Base-by-base conservation (phyloP, 352 stramenopile species). In the Globisporangium polare region DNA sequence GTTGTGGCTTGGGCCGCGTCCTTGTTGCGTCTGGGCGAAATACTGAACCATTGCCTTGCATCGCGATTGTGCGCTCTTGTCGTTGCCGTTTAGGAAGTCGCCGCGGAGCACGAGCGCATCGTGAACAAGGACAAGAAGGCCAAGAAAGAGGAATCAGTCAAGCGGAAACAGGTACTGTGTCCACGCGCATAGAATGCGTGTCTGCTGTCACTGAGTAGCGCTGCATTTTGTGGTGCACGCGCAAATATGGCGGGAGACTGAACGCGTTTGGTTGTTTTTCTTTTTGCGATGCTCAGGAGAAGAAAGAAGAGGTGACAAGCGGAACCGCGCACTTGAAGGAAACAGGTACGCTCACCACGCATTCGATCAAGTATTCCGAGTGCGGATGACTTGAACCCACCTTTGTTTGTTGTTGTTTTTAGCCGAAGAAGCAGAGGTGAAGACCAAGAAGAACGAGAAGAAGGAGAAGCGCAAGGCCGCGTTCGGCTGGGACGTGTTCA, bases 401-500 rank as follows among this genome's bases (percentile, higher is more conserved):
- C 3, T 24, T 61, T 8, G 24, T 60, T 24, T 22, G 18, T 43
- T 58, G 22, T 57, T 3, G n/a, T 7, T 35, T 50, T 37, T 31
- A 89, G 82, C 82, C 20, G 74, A 86, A 33, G 69, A 79, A 9
- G 82, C 80, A 8, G 69, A 76, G 18, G 42, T 63, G 9, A 91
- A 90, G 43, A 59, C 72, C 3, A 91, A 90, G 68, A 91, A 89
- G 45, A 66, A 70, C 13, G 63, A 59, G 12, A 87, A 90, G 66
- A 94, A 94, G 62, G 75, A 84, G 45, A 94, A 94, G 67, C 71
- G 80, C 53, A 87, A 90, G 63, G 82, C 84, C 12, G 84, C 84
- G 1, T 94, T 94, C 51, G 84, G 84, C 26, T 94, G 84, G 84
- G 84, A 94, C 55, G 84, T 89, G 6, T 94, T 94, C 59, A 94